Percentiles rank a stretch among this genome's conserved stretches.
Evolutionary conservation across 202 grass and related monocot species (phyloP).

Genomic region (Digitaria exilis): DNA sequence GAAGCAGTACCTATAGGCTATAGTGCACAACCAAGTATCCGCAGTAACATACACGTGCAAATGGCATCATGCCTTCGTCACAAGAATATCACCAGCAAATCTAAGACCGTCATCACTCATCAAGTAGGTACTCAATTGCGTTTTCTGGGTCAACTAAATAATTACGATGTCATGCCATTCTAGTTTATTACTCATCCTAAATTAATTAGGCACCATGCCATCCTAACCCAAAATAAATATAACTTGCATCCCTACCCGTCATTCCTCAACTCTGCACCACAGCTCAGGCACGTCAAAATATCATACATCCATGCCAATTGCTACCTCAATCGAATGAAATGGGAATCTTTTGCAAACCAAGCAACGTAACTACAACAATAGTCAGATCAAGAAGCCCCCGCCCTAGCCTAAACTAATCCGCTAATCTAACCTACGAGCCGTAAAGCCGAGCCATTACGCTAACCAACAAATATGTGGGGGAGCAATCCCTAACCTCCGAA

Average conservation of each 20-base stretch:
- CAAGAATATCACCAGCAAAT: background rate
- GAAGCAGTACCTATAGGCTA: background rate
- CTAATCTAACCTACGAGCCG: background rate
- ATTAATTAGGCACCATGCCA: too few relatives aligned
- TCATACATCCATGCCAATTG: background rate
- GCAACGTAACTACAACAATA: background rate
- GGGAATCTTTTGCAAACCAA: background rate
- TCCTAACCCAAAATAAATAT: too few relatives aligned
- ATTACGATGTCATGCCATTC: too few relatives aligned
- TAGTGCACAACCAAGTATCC: background rate
- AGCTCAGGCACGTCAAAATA: background rate
- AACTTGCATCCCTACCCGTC: too few relatives aligned
- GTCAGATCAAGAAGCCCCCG: slow-evolving; percentile 2
- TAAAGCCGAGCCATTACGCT: background rate
- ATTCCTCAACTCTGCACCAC: background rate
- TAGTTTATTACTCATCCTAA: too few relatives aligned
- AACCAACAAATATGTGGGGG: background rate
- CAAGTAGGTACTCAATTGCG: too few relatives aligned
- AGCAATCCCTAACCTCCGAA: slow-evolving; percentile 45
- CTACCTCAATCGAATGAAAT: background rate
- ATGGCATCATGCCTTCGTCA: background rate
- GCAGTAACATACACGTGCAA: background rate
- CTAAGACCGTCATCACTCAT: too few relatives aligned
- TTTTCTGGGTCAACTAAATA: too few relatives aligned
- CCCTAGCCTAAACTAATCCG: background rate